Evolutionary conservation across 1,139 yeast genomes (phyloP), one percentile per base, ranked within the genome.

Genomic region (Entelexis sorbosivorans): DNA sequence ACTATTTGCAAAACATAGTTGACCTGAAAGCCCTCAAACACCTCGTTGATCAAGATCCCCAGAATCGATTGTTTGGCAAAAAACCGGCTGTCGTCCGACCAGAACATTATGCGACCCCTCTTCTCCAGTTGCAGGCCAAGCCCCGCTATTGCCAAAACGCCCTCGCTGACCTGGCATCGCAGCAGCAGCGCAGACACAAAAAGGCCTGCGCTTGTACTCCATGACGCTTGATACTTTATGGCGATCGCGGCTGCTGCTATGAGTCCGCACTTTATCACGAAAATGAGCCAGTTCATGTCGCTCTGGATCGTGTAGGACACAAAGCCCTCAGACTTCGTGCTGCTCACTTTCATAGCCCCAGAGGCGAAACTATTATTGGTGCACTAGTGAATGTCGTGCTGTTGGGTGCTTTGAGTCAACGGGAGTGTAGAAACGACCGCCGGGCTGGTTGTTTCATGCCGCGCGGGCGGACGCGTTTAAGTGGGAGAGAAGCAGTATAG

Each of bases 11-110:
- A 33, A 6, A 56, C 58, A 14, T 51, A 53, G 14, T 46, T 47
- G 17, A 56, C 50, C 5, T 32, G 24, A 22, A 44, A 52, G 9
- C 58, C 58, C 32, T 52, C 56, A 19, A 56, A 56, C 5, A 56
- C 51, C 43, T 56, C 58, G 43, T 56, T 56, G 16, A 56, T 53
- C 11, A 56, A 44, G 2, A 49, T 40, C 1, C 55, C 52, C 7
- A 49, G 34, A 2, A 56, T 44, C 2, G 32, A 17, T 32, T 47
- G 46, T n/a, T 47, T 50, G 10, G 56, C 48, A 20, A 31, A 38
- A 19, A 56, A 56, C 20, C 38, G 17, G 22, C 29, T 40, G 26
- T 26, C 29, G 45, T 56, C 59, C 14, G 44, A 36, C 24, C 51
- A 16, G 5, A 34, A 11, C 9, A 51, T 35, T 2, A 52, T 16